These are phyloP conservation scores for Glomus cerebriforme DNA, from an alignment of 192 early-diverging fungal genomes.

Conservation along the genomic window DNA sequence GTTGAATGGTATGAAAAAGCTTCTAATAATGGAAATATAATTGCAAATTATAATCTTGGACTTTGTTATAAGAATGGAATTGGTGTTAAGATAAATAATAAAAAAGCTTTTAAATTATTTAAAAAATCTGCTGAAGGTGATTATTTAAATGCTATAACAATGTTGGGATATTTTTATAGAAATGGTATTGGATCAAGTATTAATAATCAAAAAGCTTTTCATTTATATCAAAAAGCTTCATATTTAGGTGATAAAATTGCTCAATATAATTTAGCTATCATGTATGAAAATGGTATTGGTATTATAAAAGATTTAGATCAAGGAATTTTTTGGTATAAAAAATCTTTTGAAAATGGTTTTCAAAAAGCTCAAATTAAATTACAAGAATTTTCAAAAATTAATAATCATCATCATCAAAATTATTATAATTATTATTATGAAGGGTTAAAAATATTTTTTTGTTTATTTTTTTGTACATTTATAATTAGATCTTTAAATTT, in stretches of 20 bases:
- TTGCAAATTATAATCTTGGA: slow-evolving; percentile 58
- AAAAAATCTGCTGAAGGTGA: background rate
- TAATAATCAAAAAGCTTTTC: background rate
- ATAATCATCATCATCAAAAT: no score
- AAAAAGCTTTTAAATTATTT: background rate
- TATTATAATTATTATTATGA: no score
- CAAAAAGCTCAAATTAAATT: background rate
- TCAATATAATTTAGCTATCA: background rate
- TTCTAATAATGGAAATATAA: slow-evolving; percentile 55
- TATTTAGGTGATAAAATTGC: background rate
- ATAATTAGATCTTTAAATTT: no score
- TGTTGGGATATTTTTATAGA: background rate
- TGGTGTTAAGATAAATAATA: slow-evolving; percentile 31
- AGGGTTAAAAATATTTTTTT: no score
- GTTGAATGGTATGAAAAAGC: slow-evolving; percentile 63
- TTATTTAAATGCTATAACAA: background rate
- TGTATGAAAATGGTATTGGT: slow-evolving; percentile 8
- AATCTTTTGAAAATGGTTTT: background rate
- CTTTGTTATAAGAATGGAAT: slow-evolving; percentile 48
- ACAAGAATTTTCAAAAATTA: background rate
- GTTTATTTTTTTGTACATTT: no score
- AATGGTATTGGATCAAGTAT: background rate
- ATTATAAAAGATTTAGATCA: background rate
- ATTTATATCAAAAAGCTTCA: background rate
- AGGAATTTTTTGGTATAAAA: background rate